Base-by-base conservation (phyloP, 148 eudicot species). In the Cornus florida region DNA sequence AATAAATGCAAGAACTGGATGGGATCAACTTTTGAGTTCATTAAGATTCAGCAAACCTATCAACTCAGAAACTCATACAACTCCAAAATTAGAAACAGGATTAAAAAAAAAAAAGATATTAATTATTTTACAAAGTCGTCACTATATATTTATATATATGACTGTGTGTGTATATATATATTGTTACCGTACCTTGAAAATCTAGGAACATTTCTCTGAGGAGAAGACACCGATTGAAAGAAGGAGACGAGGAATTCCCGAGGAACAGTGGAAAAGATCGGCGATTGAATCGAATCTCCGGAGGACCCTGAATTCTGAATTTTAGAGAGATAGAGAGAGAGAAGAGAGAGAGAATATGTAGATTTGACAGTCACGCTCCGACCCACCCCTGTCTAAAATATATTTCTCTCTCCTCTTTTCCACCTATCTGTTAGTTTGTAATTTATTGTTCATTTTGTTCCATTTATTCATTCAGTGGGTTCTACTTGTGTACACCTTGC, bases 291-390 rank as follows among this genome's bases (percentile, higher is more conserved):
- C 81, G 87, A 86, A 83, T 88, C 84, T 84, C 35, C 64, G 50
- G 78, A 80, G 7, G 17, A 66, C 69, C 75, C 80, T 75, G 79
- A 82, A 68, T 76, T 82, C 70, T 69, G 79, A 57, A 74, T 39
- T 53, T 24, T 43, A 53, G 72, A 80, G 79, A 71, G 74, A 43
- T 3, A 43, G 77, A 67, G 79, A 78, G 82, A 82, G 82, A 75
- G 76, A 74, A 69, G 12, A 43, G 88, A 76, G 86, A 83, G 86
- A 87, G 89, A 85, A 85, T 85, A 84, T 84, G 90, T 65, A 87
- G 92, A 91, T 90, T 86, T 88, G 92, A 91, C 88, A 87, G 89
- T 91, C 91, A 85, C 84, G 87, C 89, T 84, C 78, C 80, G 70
- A 76, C 82, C 78, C 64, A 46, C 80, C 77, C 71, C 74, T 74